phyloP scores from a whole-genome alignment of 1,284 basidiomycete species.

The Trametes pubescens region DNA sequence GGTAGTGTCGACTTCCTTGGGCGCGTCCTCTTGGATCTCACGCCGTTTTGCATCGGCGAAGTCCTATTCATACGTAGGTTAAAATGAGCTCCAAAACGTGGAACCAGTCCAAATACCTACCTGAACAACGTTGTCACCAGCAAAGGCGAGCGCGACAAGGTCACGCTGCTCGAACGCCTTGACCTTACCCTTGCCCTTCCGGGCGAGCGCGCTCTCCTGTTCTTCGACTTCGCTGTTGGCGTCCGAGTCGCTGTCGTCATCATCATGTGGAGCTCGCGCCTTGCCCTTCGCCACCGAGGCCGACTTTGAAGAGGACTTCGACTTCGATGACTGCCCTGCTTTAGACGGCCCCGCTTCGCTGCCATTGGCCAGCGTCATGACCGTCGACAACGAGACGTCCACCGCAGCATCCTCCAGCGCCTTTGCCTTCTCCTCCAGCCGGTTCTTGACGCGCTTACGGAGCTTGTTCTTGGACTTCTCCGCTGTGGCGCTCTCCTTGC shows the following conservation, averaged over 20 bases:
- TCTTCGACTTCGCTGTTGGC: slow-evolving; percentile 72
- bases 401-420: slow-evolving; percentile 78
- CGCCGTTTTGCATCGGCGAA: slow-evolving; percentile 86
- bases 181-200: slow-evolving; percentile 52
- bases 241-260: slow-evolving; percentile 59
- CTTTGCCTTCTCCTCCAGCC: slow-evolving; percentile 60
- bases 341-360: slow-evolving; percentile 29
- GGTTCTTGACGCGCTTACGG: slow-evolving; percentile 66
- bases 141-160: slow-evolving; percentile 94
- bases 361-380: slow-evolving; percentile 49
- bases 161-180: slow-evolving; percentile 87
- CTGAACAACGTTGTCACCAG: slow-evolving; percentile 93
- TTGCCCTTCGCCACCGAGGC: slow-evolving; percentile 19
- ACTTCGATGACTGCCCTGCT: slow-evolving; percentile 30
- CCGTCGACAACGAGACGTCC: slow-evolving; percentile 73
- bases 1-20: slow-evolving; percentile 85
- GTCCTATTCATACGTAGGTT: slow-evolving; percentile 55
- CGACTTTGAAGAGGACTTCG: slow-evolving; percentile 17
- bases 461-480: slow-evolving; percentile 78
- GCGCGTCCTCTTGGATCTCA: slow-evolving; percentile 86
- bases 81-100: neutral
- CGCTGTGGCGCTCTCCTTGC: slow-evolving; percentile 64
- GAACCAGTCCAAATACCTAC: slow-evolving; percentile 49
- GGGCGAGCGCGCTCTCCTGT: slow-evolving; percentile 59
- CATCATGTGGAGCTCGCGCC: slow-evolving; percentile 34